These are phyloP conservation scores for Starmerella roubikii DNA, from an alignment of 805 yeast genomes.

Conservation along the genomic window DNA sequence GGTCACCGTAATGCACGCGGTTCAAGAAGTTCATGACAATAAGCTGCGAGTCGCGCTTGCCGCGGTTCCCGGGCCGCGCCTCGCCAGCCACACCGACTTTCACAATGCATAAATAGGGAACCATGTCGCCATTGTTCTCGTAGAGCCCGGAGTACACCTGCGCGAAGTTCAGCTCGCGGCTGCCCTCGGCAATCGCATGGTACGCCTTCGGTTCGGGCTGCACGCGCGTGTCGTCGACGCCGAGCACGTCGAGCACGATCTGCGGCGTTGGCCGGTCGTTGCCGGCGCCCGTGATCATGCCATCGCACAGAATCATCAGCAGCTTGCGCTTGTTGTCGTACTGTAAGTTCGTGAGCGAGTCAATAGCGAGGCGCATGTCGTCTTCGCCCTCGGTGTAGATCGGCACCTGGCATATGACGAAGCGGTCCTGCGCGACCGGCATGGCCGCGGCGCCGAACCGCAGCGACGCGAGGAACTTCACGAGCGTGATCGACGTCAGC, in stretches of 20 bases:
- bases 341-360: conserved; percentile 42
- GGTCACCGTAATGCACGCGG: conserved; percentile 42
- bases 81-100: conserved; percentile 47
- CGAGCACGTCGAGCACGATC: conserved; percentile 36
- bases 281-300: conserved; percentile 47
- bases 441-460: conserved; percentile 27
- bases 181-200: conserved; percentile 48
- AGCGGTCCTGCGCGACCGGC: conserved; percentile 30
- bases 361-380: conserved; percentile 42
- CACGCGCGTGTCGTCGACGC: conserved; percentile 35
- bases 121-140: conserved; percentile 40
- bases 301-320: conserved; percentile 45
- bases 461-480: conserved; percentile 30
- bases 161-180: conserved; percentile 46
- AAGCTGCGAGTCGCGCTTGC: conserved; percentile 52
- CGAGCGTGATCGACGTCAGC: conserved; percentile 28
- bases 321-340: conserved; percentile 46
- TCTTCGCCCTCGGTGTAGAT: conserved; percentile 45
- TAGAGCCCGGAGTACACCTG: conserved; percentile 51
- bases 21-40: conserved; percentile 46
- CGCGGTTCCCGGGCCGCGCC: conserved; percentile 46
- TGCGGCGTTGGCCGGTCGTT: conserved; percentile 45
- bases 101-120: conserved; percentile 41
- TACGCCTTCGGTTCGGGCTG: conserved; percentile 35
- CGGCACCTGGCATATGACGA: conserved; percentile 33